phyloP scores from a whole-genome alignment of 208 protist species.

The Crithidia expoeki region DNA sequence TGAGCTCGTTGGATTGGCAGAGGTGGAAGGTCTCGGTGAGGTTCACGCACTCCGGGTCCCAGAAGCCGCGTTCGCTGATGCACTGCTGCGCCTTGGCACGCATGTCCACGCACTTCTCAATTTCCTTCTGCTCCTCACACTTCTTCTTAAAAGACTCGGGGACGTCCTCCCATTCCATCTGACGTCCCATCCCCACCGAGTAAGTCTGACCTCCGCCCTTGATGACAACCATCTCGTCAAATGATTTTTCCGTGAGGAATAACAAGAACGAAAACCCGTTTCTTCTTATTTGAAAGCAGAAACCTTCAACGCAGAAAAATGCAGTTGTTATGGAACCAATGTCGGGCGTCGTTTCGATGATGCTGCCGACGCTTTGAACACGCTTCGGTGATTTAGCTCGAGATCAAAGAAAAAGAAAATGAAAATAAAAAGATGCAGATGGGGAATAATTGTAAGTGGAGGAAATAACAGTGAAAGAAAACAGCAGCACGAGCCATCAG shows the following conservation, averaged over 20 bases:
- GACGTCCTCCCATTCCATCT: conserved; percentile 83
- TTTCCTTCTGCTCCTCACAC: conserved; percentile 63
- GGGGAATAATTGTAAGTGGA: neutral
- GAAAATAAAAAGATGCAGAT: conserved; percentile 19
- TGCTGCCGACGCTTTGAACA: too few species aligned
- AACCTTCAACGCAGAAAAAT: too few species aligned
- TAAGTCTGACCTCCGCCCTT: conserved; percentile 84
- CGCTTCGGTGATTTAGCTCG: too few species aligned
- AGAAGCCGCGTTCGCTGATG: conserved; percentile 77
- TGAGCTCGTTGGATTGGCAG: conserved; percentile 74
- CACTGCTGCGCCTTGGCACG: conserved; percentile 69
- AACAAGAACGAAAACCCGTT: too few species aligned
- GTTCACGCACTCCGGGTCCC: conserved; percentile 56
- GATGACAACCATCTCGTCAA: conserved; percentile 72
- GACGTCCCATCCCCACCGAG: conserved; percentile 67
- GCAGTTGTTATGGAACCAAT: too few species aligned
- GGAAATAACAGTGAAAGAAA: too few species aligned
- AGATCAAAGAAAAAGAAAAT: conserved; percentile 5
- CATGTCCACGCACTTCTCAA: conserved; percentile 67
- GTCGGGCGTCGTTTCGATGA: too few species aligned
- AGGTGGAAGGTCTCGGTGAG: conserved; percentile 77
- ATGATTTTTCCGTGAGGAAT: too few species aligned
- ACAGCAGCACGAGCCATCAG: too few species aligned
- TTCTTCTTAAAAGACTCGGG: conserved; percentile 76
- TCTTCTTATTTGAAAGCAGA: too few species aligned